Percentiles rank a stretch among this genome's conserved stretches.
phyloP scores from a whole-genome alignment of 306 rosid species.

The Glycyrrhiza uralensis region DNA sequence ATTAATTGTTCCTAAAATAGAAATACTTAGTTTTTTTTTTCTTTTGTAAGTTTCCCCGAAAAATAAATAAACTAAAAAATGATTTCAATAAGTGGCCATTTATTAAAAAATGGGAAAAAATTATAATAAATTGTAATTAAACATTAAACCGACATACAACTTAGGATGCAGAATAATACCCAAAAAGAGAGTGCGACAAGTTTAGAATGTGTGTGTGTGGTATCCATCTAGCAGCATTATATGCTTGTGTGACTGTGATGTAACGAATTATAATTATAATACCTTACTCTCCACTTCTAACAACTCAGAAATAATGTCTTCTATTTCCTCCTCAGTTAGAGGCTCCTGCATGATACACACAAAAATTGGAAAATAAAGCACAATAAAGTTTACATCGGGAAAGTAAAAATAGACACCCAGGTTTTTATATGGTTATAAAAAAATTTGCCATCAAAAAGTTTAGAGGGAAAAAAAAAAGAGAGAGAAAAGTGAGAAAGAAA shows the following conservation, averaged over 20 bases:
- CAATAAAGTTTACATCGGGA: neutral
- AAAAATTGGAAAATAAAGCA: neutral
- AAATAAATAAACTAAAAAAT: neutral
- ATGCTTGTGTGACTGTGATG: neutral
- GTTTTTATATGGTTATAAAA: neutral
- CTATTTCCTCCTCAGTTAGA: conserved; percentile 69
- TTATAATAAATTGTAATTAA: neutral
- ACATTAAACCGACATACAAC: conserved; percentile 1
- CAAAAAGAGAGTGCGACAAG: neutral
- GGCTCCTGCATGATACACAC: conserved; percentile 64
- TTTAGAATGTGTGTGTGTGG: neutral
- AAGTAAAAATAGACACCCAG: neutral
- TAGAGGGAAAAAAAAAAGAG: neutral
- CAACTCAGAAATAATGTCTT: conserved; percentile 76
- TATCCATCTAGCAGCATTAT: neutral
- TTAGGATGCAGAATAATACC: neutral
- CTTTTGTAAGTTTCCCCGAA: neutral
- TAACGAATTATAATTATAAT: conserved; percentile 28
- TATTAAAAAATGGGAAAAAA: neutral
- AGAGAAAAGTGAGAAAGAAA: neutral
- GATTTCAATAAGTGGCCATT: neutral
- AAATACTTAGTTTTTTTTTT: neutral
- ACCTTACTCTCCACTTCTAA: conserved; percentile 98
- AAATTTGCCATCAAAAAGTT: neutral
- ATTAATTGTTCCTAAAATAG: neutral